phyloP scores from a whole-genome alignment of 495 filamentous ascomycete genomes.

The Neurospora sp. region DNA sequence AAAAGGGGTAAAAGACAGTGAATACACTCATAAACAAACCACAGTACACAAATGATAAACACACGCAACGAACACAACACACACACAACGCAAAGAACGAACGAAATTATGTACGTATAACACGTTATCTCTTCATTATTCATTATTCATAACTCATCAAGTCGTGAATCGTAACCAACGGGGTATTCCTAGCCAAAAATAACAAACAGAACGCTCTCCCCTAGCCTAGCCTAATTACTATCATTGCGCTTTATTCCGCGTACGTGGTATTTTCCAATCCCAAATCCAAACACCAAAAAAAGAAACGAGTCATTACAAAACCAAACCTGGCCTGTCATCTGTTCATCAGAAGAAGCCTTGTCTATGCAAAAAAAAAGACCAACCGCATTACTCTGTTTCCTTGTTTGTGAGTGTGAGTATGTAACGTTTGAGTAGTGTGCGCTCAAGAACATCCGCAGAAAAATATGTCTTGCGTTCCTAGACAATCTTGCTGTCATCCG shows the following conservation, averaged over 20 bases:
- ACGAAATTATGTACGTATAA: background rate
- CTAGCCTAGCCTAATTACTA: background rate
- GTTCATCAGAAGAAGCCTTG: background rate
- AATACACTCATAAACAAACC: background rate
- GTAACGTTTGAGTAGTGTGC: background rate
- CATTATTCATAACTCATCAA: background rate
- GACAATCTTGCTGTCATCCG: slow-evolving; percentile 8
- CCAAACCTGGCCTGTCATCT: background rate
- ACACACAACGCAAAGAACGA: background rate
- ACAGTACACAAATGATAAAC: background rate
- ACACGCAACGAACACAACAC: background rate
- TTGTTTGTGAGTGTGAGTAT: background rate
- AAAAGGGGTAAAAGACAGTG: background rate
- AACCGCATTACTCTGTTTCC: background rate
- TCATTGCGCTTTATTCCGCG: background rate
- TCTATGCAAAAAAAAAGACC: background rate
- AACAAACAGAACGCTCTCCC: background rate
- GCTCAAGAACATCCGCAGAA: background rate
- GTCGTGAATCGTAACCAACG: background rate
- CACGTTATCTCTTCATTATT: background rate
- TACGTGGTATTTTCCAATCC: background rate
- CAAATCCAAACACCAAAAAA: background rate
- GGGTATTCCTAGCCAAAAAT: background rate
- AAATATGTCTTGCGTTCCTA: background rate
- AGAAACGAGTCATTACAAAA: background rate